These are phyloP conservation scores for Pestalotiopsis sp. DNA, from an alignment of 2,329 filamentous ascomycete genomes.

Conservation along the genomic window DNA sequence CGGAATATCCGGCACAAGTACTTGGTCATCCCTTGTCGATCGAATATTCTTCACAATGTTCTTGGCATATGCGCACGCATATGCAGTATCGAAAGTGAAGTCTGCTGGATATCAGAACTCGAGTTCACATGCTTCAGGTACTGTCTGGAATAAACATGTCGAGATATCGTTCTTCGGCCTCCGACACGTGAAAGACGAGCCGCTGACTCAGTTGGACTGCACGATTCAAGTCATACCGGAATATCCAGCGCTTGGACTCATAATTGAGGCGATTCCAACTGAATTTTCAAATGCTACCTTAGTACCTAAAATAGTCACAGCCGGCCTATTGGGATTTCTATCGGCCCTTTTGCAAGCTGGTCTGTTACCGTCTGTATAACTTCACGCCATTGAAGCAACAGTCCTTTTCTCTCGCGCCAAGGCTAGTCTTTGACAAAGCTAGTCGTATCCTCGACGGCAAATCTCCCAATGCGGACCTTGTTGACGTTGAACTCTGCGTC, in stretches of 20 bases:
- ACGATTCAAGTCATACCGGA: neutral
- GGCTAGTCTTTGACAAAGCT: slow-evolving; percentile 1
- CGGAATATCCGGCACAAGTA: neutral
- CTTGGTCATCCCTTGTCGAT: neutral
- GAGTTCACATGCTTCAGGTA: neutral
- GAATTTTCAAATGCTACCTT: neutral
- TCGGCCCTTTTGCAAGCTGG: neutral
- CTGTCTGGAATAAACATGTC: neutral
- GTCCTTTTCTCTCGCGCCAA: neutral
- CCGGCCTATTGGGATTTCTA: neutral
- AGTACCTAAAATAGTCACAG: neutral
- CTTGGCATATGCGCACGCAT: neutral
- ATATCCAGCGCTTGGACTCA: neutral
- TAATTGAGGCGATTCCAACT: neutral
- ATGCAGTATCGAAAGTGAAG: neutral
- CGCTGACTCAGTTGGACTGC: neutral
- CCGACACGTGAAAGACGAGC: neutral
- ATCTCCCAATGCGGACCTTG: neutral
- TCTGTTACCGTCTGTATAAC: neutral
- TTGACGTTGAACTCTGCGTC: slow-evolving; percentile 15
- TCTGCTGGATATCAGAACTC: neutral
- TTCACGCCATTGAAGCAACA: neutral
- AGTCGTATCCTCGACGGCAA: neutral
- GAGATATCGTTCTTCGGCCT: neutral
- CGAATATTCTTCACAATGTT: neutral